Evolutionary conservation across 2,329 filamentous ascomycete species (phyloP).

Genomic region (Cordyceps tenuipes): DNA sequence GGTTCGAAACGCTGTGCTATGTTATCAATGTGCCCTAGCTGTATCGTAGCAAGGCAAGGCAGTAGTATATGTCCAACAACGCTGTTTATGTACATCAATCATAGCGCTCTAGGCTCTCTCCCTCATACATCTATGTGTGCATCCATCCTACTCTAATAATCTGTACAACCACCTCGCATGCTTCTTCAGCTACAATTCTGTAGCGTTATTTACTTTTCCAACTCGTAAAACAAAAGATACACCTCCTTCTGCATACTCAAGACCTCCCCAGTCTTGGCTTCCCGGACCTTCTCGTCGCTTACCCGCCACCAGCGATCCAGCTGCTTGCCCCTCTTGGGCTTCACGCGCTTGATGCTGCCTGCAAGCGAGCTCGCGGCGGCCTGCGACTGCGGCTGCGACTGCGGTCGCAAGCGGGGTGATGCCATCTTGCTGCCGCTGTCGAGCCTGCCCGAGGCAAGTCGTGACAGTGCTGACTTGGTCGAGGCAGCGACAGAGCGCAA

Average conservation of each 20-base stretch:
- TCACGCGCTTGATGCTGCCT: conserved; percentile 22
- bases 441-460: conserved; percentile 32
- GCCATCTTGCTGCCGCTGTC: conserved; percentile 18
- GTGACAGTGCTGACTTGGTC: conserved; percentile 45
- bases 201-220: conserved; percentile 44
- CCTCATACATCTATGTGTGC: not conserved
- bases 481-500: conserved; percentile 50
- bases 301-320: conserved; percentile 91
- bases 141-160: too few species aligned
- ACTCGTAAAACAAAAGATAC: conserved; percentile 92
- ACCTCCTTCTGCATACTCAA: conserved; percentile 92
- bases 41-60: not conserved
- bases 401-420: conserved; percentile 17
- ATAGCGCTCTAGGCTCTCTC: not conserved
- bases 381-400: conserved; percentile 7
- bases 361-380: conserved; percentile 11
- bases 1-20: not conserved
- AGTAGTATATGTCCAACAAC: not conserved
- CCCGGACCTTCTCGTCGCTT: conserved; percentile 92
- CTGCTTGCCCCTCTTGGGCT: conserved; percentile 47
- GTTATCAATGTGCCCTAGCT: not conserved
- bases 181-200: not conserved
- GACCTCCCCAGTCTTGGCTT: conserved; percentile 86
- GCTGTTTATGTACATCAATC: conserved; percentile 2
- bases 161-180: not conserved